Evolutionary conservation across 192 early-diverging fungal genomes (phyloP).

Genomic region (Coemansia sp.): DNA sequence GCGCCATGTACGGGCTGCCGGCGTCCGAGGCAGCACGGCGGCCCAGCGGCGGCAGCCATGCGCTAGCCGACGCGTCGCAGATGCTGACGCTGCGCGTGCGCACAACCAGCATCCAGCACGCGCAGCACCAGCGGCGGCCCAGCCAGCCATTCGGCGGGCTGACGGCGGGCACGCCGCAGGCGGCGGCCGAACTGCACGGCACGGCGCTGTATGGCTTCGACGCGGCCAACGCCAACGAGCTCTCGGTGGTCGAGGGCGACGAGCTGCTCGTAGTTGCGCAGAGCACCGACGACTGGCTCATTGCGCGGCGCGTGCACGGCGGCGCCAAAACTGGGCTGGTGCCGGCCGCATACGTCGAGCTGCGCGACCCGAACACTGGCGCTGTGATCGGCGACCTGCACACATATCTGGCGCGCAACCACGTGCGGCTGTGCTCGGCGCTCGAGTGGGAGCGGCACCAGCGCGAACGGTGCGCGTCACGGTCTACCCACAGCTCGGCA

Average conservation of each 20-base stretch:
- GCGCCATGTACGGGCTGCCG: conserved; percentile 7
- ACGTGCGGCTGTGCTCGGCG: conserved; percentile 46
- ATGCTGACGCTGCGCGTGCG: conserved; percentile 38
- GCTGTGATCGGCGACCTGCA: conserved; percentile 59
- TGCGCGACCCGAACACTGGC: conserved; percentile 65
- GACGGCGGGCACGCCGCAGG: conserved; percentile 1
- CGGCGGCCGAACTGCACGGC: conserved; percentile 55
- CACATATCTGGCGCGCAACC: conserved; percentile 50
- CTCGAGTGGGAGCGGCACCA: conserved; percentile 57
- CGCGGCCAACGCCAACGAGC: conserved; percentile 68
- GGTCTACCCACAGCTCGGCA: conserved; percentile 33
- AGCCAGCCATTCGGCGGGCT: conserved; percentile 16
- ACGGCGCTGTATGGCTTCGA: conserved; percentile 71
- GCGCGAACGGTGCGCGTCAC: conserved; percentile 44
- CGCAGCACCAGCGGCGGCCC: conserved; percentile 25
- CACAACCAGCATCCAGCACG: conserved; percentile 43
- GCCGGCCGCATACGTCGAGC: conserved; percentile 70
- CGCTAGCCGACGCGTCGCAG: conserved; percentile 13
- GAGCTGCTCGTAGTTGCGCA: conserved; percentile 74
- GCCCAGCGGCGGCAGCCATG: conserved; percentile 18
- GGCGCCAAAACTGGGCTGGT: conserved; percentile 67
- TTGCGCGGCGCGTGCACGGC: conserved; percentile 64
- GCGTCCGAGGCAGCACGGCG: conserved; percentile 18
- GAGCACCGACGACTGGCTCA: conserved; percentile 74
- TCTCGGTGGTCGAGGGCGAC: conserved; percentile 66